These are phyloP conservation scores for Aspergillus pseudoglaucus DNA, from an alignment of 2,329 filamentous ascomycete species.

Conservation along the genomic window DNA sequence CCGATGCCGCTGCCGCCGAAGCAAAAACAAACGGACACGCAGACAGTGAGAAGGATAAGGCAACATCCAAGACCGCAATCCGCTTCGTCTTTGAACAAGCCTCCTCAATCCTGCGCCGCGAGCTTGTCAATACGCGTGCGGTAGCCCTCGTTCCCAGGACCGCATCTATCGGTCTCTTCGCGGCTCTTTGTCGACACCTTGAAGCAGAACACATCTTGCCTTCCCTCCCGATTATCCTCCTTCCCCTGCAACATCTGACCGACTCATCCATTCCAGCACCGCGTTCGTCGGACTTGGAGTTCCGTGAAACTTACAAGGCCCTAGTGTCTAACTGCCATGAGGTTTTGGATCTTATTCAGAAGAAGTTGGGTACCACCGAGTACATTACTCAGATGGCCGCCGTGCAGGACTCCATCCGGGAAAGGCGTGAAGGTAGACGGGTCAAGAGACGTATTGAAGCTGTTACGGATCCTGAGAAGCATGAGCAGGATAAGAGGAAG, in stretches of 20 bases:
- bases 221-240: slow-evolving; percentile 58
- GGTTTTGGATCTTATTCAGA: slow-evolving; percentile 74
- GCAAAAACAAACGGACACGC: slow-evolving; percentile 27
- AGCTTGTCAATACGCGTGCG: slow-evolving; percentile 57
- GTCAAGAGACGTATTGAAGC: slow-evolving; percentile 86
- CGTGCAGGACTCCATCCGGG: slow-evolving; percentile 66
- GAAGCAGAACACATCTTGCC: slow-evolving; percentile 52
- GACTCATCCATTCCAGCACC: slow-evolving; percentile 69
- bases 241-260: slow-evolving; percentile 74
- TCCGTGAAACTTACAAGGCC: slow-evolving; percentile 62
- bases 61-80: slow-evolving; percentile 46
- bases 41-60: slow-evolving; percentile 3
- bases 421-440: slow-evolving; percentile 65
- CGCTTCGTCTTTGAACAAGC: slow-evolving; percentile 73
- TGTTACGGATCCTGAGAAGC: slow-evolving; percentile 71
- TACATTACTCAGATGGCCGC: slow-evolving; percentile 69
- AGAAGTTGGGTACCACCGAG: slow-evolving; percentile 70
- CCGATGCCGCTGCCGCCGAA: slow-evolving; percentile 40
- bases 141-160: slow-evolving; percentile 66
- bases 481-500: slow-evolving; percentile 71
- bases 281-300: slow-evolving; percentile 62
- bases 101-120: slow-evolving; percentile 70
- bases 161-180: slow-evolving; percentile 67
- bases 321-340: slow-evolving; percentile 68
- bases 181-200: slow-evolving; percentile 60